These are phyloP conservation scores for Salix udensis DNA, from an alignment of 345 rosid genomes.

Conservation along the genomic window DNA sequence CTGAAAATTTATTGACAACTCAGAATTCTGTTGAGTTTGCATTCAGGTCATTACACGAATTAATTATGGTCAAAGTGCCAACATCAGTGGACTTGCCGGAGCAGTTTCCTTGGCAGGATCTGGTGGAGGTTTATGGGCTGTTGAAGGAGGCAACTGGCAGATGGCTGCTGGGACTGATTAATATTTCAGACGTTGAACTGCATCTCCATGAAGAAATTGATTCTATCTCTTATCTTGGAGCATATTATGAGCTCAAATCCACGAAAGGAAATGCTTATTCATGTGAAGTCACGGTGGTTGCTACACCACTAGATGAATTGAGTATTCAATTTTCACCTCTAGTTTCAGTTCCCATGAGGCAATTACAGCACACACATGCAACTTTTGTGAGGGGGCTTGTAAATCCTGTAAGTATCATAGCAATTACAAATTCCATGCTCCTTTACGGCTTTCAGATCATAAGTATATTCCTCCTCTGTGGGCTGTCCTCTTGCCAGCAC, in stretches of 20 bases:
- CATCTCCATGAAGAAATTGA: conserved; percentile 65
- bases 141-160: conserved; percentile 95
- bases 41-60: conserved; percentile 81
- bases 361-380: conserved; percentile 85
- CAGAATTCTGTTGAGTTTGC: not conserved
- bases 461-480: not conserved
- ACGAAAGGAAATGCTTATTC: conserved; percentile 55
- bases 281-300: conserved; percentile 66
- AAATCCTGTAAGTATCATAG: conserved; percentile 60
- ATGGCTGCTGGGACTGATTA: conserved; percentile 78
- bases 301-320: conserved; percentile 79
- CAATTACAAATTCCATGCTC: conserved; percentile 1
- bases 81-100: conserved; percentile 89
- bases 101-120: conserved; percentile 97
- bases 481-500: not conserved
- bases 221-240: conserved; percentile 54
- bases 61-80: conserved; percentile 83
- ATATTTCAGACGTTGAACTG: conserved; percentile 60
- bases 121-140: conserved; percentile 79
- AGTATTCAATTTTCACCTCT: conserved; percentile 61
- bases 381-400: conserved; percentile 85
- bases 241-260: conserved; percentile 76
- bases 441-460: not conserved
- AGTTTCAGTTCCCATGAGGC: conserved; percentile 64
- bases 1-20: not conserved